A percentile compares a stretch with the other conserved stretches of the same genome.
phyloP scores from a whole-genome alignment of 2,329 filamentous ascomycete species.

The Penicillium occitanis region DNA sequence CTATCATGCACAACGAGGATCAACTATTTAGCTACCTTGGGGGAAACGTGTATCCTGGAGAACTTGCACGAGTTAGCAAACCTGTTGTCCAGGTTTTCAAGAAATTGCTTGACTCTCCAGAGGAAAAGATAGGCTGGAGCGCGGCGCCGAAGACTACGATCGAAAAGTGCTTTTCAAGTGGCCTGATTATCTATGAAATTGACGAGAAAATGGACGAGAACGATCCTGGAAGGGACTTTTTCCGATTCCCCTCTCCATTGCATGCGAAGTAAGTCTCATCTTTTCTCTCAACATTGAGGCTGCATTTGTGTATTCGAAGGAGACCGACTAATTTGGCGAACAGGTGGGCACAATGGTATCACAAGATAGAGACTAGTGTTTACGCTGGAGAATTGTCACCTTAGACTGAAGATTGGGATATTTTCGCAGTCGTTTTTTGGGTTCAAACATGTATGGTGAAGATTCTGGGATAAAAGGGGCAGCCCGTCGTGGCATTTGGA shows the following conservation, averaged over 20 bases:
- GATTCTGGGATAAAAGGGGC: neutral
- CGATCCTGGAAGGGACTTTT: neutral
- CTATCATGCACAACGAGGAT: slow-evolving; percentile 1
- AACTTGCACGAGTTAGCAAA: neutral
- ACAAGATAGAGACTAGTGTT: slow-evolving; percentile 9
- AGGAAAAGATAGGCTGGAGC: slow-evolving; percentile 10
- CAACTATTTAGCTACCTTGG: slow-evolving; percentile 10
- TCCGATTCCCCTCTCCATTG: slow-evolving; percentile 14
- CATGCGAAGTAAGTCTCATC: slow-evolving; percentile 9
- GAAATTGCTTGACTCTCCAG: slow-evolving; percentile 8
- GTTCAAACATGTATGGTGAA: neutral
- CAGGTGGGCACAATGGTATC: slow-evolving; percentile 18
- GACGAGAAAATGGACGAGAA: neutral
- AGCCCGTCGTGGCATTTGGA: neutral
- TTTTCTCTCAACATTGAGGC: neutral
- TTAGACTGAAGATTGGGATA: neutral
- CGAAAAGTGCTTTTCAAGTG: slow-evolving; percentile 12
- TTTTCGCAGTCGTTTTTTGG: neutral
- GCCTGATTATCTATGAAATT: slow-evolving; percentile 6
- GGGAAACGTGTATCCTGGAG: slow-evolving; percentile 10
- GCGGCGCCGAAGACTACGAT: neutral
- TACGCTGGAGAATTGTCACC: slow-evolving; percentile 16
- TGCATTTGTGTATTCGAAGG: neutral
- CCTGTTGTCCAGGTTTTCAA: slow-evolving; percentile 6
- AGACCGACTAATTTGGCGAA: neutral